Evolutionary conservation across 2,329 filamentous ascomycete species (phyloP).

Genomic region (Allantophomopsis lycopodina): DNA sequence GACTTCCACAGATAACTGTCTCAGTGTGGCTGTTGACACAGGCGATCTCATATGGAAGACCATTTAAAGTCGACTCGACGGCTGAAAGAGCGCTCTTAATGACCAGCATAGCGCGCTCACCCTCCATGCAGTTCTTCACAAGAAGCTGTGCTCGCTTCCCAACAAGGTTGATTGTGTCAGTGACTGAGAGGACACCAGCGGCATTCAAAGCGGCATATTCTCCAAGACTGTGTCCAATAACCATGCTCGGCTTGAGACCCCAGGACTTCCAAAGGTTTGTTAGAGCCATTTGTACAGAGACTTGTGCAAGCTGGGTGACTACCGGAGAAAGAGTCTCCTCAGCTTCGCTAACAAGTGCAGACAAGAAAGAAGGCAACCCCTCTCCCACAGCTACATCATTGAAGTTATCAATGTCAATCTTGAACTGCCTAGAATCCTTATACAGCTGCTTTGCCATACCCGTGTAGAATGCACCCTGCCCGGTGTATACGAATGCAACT

Average conservation of each 20-base stretch:
- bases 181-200: too few relatives aligned
- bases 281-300: constrained; percentile 38
- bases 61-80: constrained; percentile 29
- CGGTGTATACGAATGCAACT: too few relatives aligned
- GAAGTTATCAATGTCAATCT: constrained; percentile 9
- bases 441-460: constrained; percentile 17
- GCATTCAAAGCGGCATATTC: constrained; percentile 54
- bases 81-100: constrained; percentile 30
- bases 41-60: constrained; percentile 31
- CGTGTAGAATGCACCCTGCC: too few relatives aligned
- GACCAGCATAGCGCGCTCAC: constrained; percentile 53
- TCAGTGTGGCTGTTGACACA: constrained; percentile 65
- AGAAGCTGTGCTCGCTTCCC: constrained; percentile 52
- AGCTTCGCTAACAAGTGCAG: constrained; percentile 25
- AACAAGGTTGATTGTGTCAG: constrained; percentile 59
- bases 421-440: constrained; percentile 21
- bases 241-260: constrained; percentile 37
- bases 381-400: constrained; percentile 10
- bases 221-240: constrained; percentile 50
- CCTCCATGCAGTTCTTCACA: constrained; percentile 47
- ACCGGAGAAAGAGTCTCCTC: constrained; percentile 31
- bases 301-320: constrained; percentile 34
- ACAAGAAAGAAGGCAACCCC: constrained; percentile 15
- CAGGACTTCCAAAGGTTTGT: constrained; percentile 37
- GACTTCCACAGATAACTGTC: constrained; percentile 50